Evolutionary conservation across 805 yeast species (phyloP), one percentile per base, ranked within the genome.

Genomic region (Metschnikowia corniflorae): DNA sequence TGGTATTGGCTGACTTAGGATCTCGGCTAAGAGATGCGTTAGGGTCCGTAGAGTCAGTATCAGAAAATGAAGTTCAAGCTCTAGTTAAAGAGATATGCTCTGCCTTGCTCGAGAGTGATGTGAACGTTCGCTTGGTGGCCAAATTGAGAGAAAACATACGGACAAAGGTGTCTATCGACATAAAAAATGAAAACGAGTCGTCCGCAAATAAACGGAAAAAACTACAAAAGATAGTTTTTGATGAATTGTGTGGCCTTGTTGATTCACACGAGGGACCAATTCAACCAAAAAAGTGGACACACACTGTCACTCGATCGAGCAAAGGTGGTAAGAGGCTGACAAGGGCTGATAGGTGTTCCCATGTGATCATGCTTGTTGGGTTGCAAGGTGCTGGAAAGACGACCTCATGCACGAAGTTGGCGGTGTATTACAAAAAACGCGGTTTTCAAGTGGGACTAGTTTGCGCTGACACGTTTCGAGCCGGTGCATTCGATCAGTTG

Each of bases 331-430:
- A 60, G 37, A 58, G 51, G 43, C 43, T 54, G 4, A 49, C 44
- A 34, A 44, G 42, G 30, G 29, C 31, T 5, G 38, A 40, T 3
- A 34, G 37, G 6, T 51, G 53, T 15, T 53, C 65, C 22, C 69
- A 83, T 55, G 85, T 91, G 21, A 83, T 93, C 47, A 93, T 93
- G 98, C 85, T 93, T 73, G 98, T 93, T 41, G 98, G 98, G 57
- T 70, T 93, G 42, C 98, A 93, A 62, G 98, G 98, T 68, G 93
- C 97, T 9, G 98, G 98, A 74, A 93, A 93, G 60, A 93, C 98
- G 21, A 93, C 98, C 0, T 81, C 96, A 2, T 89, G 97, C 78
- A 93, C 98, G 2, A 93, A 93, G 53, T 70, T 91, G 51, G 98
- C 98, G 0, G 95, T 87, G 2, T 89, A 86, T 58, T 93, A 93